phyloP scores from a whole-genome alignment of 768 basidiomycete genomes.

The Tricholoma terreum region DNA sequence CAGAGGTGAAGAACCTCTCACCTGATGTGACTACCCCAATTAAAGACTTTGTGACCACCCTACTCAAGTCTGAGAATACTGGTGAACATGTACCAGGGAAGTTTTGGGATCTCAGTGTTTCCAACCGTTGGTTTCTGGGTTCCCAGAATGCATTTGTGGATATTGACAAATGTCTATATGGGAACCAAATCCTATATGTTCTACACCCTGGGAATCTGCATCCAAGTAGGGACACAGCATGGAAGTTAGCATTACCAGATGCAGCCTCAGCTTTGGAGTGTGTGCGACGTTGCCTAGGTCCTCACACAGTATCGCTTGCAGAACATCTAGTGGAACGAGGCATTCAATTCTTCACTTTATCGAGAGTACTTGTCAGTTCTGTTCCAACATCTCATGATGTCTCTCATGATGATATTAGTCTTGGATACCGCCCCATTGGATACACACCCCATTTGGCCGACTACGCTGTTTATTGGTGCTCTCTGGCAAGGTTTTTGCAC shows the following conservation, averaged over 20 bases:
- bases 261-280: conserved; percentile 2
- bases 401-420: neutral
- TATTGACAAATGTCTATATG: neutral
- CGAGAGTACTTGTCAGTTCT: neutral
- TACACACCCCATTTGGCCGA: conserved; percentile 5
- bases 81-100: neutral
- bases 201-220: neutral
- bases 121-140: neutral
- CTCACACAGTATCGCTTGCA: neutral
- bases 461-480: conserved; percentile 5
- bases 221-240: neutral
- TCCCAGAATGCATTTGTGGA: neutral
- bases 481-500: conserved; percentile 1
- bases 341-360: neutral
- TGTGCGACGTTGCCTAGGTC: neutral
- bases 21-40: neutral
- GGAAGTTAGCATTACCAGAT: neutral
- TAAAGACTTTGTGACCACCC: neutral
- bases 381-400: neutral
- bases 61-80: neutral
- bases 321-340: neutral
- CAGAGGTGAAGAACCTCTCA: neutral
- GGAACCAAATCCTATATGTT: neutral
- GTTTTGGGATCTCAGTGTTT: neutral
- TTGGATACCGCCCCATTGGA: neutral